These are phyloP conservation scores for Naganishia vishniacii DNA, from an alignment of 768 basidiomycete genomes.

Conservation along the genomic window DNA sequence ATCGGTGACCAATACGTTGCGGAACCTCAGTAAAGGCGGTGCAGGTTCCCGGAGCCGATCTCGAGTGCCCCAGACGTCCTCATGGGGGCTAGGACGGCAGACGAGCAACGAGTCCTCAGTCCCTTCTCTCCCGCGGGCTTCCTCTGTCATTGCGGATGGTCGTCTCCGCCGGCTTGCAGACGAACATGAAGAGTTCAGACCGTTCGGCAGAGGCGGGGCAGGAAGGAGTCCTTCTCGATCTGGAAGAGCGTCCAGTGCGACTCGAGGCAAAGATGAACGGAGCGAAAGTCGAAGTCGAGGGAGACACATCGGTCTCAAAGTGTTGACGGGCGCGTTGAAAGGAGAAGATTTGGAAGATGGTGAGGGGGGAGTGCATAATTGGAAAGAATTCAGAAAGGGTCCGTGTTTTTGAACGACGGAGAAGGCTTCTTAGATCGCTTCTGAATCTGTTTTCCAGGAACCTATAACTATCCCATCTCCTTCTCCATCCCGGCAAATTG, in stretches of 20 bases:
- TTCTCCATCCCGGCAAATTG: constrained; percentile 74
- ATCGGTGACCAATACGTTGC: constrained; percentile 26
- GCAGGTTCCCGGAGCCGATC: constrained; percentile 11
- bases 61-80: not conserved
- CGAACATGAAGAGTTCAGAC: constrained; percentile 20
- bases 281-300: constrained; percentile 46
- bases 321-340: constrained; percentile 39
- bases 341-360: constrained; percentile 41
- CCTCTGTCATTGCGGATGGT: constrained; percentile 10
- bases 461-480: constrained; percentile 88
- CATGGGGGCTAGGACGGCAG: not conserved
- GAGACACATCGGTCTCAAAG: constrained; percentile 48
- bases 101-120: not conserved
- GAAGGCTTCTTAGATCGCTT: not conserved
- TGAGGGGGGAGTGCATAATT: constrained; percentile 51
- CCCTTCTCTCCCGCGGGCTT: constrained; percentile 2
- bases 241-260: constrained; percentile 29
- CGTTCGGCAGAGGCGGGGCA: constrained; percentile 42
- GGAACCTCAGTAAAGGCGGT: constrained; percentile 40
- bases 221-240: constrained; percentile 28
- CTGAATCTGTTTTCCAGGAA: constrained; percentile 54
- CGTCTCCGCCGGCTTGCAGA: constrained; percentile 13
- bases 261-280: constrained; percentile 29
- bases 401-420: constrained; percentile 26
- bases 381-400: constrained; percentile 89